A percentile compares a stretch with the other conserved stretches of the same genome.
These are phyloP conservation scores for Ceratocystis huliohia DNA, from an alignment of 2,329 filamentous ascomycete species.

Conservation along the genomic window DNA sequence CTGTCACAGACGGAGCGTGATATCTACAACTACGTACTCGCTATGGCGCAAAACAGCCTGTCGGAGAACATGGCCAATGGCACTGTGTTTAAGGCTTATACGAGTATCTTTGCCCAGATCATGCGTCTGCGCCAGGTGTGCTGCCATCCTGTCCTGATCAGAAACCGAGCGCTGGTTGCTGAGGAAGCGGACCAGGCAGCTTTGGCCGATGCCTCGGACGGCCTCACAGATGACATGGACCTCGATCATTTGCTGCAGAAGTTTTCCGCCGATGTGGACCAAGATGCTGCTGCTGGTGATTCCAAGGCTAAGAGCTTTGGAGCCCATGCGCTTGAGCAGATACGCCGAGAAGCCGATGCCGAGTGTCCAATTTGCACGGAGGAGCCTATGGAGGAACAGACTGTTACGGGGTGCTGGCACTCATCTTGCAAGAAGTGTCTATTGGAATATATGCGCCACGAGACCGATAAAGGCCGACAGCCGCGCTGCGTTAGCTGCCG, in stretches of 20 bases:
- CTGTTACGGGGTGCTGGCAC: constrained; percentile 95
- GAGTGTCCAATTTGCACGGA: constrained; percentile 94
- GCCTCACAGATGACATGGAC: constrained; percentile 91
- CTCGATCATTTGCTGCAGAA: constrained; percentile 70
- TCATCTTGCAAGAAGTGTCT: constrained; percentile 90
- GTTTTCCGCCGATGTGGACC: constrained; percentile 58
- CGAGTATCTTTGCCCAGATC: constrained; percentile 95
- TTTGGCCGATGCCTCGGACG: constrained; percentile 64
- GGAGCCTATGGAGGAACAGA: constrained; percentile 89
- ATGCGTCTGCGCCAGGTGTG: constrained; percentile 84
- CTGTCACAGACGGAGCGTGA: constrained; percentile 73
- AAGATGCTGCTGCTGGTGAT: constrained; percentile 39
- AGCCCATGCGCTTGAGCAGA: constrained; percentile 76
- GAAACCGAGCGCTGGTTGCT: constrained; percentile 69
- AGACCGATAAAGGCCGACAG: constrained; percentile 60
- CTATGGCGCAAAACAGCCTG: constrained; percentile 70
- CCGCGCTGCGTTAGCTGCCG: constrained; percentile 88
- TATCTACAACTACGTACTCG: constrained; percentile 85
- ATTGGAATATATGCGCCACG: constrained; percentile 78
- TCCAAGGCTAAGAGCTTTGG: constrained; percentile 47
- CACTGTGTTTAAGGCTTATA: constrained; percentile 88
- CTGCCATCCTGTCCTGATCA: constrained; percentile 80
- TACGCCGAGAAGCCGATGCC: constrained; percentile 73
- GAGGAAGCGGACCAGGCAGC: constrained; percentile 77
- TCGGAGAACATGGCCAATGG: constrained; percentile 78